Base-by-base conservation (phyloP, 768 basidiomycete genomes). In the Phaffia australis region DNA sequence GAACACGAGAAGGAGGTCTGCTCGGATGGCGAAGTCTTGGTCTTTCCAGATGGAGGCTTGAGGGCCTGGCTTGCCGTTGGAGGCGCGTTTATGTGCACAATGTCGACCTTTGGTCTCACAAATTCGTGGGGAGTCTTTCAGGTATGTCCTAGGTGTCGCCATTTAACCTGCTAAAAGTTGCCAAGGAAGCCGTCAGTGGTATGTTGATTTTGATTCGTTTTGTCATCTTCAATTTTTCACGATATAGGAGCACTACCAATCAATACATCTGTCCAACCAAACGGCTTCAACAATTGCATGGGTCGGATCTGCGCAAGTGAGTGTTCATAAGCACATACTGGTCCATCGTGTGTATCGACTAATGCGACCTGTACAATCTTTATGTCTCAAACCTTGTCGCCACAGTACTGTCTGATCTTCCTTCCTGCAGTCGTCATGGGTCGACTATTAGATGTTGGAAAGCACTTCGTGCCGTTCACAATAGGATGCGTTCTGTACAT, bases 391-490 rank as follows among this genome's bases (percentile, higher is more conserved):
- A 25, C 54, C 21, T 30, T 49, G 23, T 21, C 30, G 2, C 11
- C 54, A 1, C 27, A 63, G 61, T 63, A 63, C 51, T 16, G 18
- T 21, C 49, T 63, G 27, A 54, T 63, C 61, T 63, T 63, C 50
- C 8, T 63, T 23, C 61, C 61, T 49, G 25, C 49, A 11, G 29
- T 63, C 19, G 49, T 54, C 4, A 21, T 42, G 29, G 61, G 49
- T 21, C 50, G 50, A 3, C 7, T 48, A 7, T 16, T 60, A n/a
- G 59, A 60, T 49, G 23, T 48, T 27, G 59, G 59, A 6, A 25
- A 48, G 46, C 50, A 48, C 59, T 27, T 48, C 16, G 46, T 25
- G 1, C 59, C 59, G 1, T 60, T 60, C 23, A 60, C 59, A 18
- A 5, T 4, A 46, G 59, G 59, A 46, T 48, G 46, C 46, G 14